Evolutionary conservation across 352 stramenopile species (phyloP), one percentile per base, ranked within the genome.

Genomic region (Phytophthora lateralis): DNA sequence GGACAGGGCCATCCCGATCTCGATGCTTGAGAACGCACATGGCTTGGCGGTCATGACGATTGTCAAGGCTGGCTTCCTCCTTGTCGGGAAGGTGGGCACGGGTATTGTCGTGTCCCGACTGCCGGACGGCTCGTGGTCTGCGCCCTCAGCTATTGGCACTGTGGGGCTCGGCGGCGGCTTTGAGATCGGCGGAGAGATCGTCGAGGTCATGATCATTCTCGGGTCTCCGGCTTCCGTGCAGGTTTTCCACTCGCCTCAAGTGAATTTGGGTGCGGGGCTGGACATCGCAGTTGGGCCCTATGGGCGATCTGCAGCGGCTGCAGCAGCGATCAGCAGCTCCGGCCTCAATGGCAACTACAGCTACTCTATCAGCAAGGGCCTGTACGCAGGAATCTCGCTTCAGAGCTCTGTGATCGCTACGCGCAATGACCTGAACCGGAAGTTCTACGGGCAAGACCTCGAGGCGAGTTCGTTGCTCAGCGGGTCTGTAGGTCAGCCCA

Each of bases 141-240:
- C 91, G 2, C 93, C 93, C 0, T 95, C 80, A 30, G 93, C 93
- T 7, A 97, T 98, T 63, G 90, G 88, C 14, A 90, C 90, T 0
- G 69, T 82, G 6, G 90, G 91, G 9, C 55, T 97, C 17, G 80
- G 79, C 39, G 72, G 71, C 73, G 90, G 91, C 55, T 90, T 88
- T 10, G 55, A 97, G 44, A 73, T 97, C 15, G 93, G 93, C 21
- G 90, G 88, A 18, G 89, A 98, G 66, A 69, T 98, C 24, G 88
- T 91, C 2, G 91, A 98, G 69, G 81, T 97, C 46, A 79, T 98
- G 38, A 96, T 98, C 73, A 82, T 98, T 49, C 63, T 98, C 6
- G 95, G 95, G 63, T 96, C 81, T 1, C 80, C 90, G 29, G 75
- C 75, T 7, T 86, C 93, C 0, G 88, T 98, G 7, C 58, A 96